These are phyloP conservation scores for Protomyces pachydermus DNA, from an alignment of 1,139 yeast species.

Conservation along the genomic window DNA sequence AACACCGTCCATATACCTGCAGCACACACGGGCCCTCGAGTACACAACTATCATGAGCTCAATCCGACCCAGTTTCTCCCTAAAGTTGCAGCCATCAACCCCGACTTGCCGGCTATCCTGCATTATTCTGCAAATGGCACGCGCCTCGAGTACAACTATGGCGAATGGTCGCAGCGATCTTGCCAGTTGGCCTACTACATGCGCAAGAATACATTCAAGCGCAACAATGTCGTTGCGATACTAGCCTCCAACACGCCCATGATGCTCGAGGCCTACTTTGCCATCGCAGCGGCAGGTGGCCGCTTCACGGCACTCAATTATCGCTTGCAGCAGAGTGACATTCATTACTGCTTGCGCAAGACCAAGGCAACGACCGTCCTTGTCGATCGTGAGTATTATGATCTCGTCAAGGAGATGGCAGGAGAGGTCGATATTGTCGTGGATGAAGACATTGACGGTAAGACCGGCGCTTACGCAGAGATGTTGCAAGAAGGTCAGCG, in stretches of 20 bases:
- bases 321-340: constrained; percentile 38
- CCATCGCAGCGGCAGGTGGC: constrained; percentile 40
- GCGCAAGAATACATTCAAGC: constrained; percentile 31
- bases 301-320: constrained; percentile 41
- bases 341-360: constrained; percentile 39
- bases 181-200: constrained; percentile 39
- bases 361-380: constrained; percentile 40
- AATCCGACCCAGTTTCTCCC: constrained; percentile 42
- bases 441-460: constrained; percentile 36
- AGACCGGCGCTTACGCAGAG: constrained; percentile 35
- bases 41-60: constrained; percentile 37
- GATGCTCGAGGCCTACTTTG: constrained; percentile 41
- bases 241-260: constrained; percentile 43
- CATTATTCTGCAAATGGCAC: constrained; percentile 37
- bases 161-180: constrained; percentile 38
- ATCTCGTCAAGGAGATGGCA: constrained; percentile 34
- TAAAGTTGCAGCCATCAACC: constrained; percentile 41
- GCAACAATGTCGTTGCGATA: constrained; percentile 39
- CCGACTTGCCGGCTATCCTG: constrained; percentile 39
- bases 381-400: constrained; percentile 39
- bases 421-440: constrained; percentile 34
- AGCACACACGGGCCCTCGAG: not conserved
- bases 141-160: constrained; percentile 37
- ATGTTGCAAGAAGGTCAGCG: constrained; percentile 36
- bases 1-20: not conserved